Evolutionary conservation across 2,329 filamentous ascomycete genomes (phyloP), one percentile per base, ranked within the genome.

Genomic region (Beauveria varroae): DNA sequence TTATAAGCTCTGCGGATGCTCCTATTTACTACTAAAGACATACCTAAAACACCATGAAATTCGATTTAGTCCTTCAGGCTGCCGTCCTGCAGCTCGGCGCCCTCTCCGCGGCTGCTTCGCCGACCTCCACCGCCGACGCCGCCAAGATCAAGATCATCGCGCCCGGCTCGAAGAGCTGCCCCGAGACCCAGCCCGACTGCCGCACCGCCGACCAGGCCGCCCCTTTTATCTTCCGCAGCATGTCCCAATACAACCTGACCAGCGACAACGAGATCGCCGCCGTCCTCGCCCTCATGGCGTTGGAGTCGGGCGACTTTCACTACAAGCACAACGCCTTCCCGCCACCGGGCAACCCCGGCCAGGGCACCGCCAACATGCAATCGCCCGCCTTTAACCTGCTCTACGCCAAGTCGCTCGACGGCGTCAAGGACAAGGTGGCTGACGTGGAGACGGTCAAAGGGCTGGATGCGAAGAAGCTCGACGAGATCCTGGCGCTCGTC

Each of bases 271-370:
- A 88, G 67, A 86, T 89, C 69, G 90, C 90, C 7, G 89, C 86
- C 24, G 73, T 93, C 18, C 69, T 95, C 49, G 79, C 86, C 14
- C 78, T 91, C 68, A 88, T 90, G 76, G 83, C 87, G 12, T 86
- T 86, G 69, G 91, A 96, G 76, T 85, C 83, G 1, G 84, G 62
- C 24, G 80, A 86, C 64, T 90, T 93, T 75, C 79, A 82, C 68
- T 93, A 84, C 80, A 90, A 87, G 73, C 81, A 79, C 72, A 91
- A 92, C 74, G 77, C 85, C 67, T 65, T 58, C 40, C 75, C 77
- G 34, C 34, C 34, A 2, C 34, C 34, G 64, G 81, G 79, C n/a
- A 69, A 75, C 0, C 79, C 86, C 0, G 90, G 89, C 9, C 88
- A 93, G 71, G 89, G 89, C 26, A 92, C 89, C 1, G 76, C 75